Conservation (phyloP, 1,139 yeast genomes). For the Diutina rugosa region DNA sequence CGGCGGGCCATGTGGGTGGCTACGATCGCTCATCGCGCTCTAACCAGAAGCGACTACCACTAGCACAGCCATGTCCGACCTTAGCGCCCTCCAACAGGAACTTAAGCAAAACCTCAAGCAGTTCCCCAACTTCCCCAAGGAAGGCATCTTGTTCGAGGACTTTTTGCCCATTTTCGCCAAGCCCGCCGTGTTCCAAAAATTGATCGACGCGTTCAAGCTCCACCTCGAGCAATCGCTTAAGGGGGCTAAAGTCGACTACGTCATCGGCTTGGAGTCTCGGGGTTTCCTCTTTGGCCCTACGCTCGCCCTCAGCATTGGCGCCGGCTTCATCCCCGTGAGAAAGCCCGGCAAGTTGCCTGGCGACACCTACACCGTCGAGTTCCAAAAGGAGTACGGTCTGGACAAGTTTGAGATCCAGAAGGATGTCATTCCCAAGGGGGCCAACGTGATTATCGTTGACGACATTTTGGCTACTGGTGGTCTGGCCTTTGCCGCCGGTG, state of each 20-base stretch:
- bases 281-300: constrained; percentile 96
- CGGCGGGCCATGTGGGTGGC: background rate
- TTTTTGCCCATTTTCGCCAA: constrained; percentile 84
- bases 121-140: constrained; percentile 85
- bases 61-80: constrained; percentile 2
- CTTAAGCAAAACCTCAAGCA: constrained; percentile 58
- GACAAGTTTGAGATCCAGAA: constrained; percentile 85
- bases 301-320: constrained; percentile 75
- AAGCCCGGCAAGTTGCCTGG: constrained; percentile 96
- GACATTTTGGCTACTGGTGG: constrained; percentile 99
- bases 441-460: constrained; percentile 78
- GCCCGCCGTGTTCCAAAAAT: constrained; percentile 68
- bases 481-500: constrained; percentile 89
- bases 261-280: constrained; percentile 92
- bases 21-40: background rate
- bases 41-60: background rate
- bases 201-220: constrained; percentile 67
- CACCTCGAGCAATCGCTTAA: constrained; percentile 35
- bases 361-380: constrained; percentile 55
- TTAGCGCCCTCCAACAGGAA: constrained; percentile 29
- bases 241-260: constrained; percentile 62
- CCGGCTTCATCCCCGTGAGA: constrained; percentile 91
- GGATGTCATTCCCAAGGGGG: constrained; percentile 67
- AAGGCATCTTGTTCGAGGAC: constrained; percentile 93
- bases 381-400: constrained; percentile 82